Conservation (phyloP, 495 filamentous ascomycete genomes). For the Elaphomyces granulatus region DNA sequence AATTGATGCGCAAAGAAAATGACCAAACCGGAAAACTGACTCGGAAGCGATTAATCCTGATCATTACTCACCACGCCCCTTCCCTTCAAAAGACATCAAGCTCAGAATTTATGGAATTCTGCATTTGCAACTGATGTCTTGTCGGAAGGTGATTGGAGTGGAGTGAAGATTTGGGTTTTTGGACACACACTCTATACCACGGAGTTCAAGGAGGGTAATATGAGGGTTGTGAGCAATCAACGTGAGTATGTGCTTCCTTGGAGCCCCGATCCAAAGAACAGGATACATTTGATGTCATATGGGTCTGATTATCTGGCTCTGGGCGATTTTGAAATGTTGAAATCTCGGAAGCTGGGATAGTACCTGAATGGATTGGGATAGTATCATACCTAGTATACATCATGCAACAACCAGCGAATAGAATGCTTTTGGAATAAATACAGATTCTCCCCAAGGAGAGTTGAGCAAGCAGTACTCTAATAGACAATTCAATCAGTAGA, state of each 20-base stretch:
- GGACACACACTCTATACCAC: constrained; percentile 40
- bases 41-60: constrained; percentile 22
- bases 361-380: no score
- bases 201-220: constrained; percentile 22
- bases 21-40: constrained; percentile 3
- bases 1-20: constrained; percentile 13
- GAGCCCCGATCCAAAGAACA: constrained; percentile 5
- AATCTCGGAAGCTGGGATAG: no score
- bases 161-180: constrained; percentile 37
- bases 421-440: no score
- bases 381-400: no score
- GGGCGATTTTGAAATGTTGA: no score
- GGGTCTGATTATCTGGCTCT: constrained; percentile 1
- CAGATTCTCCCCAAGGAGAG: no score
- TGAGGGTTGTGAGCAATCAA: constrained; percentile 39
- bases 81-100: constrained; percentile 25
- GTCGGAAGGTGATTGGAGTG: constrained; percentile 2
- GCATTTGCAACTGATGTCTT: constrained; percentile 42
- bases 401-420: no score
- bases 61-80: constrained; percentile 43
- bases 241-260: constrained; percentile 33
- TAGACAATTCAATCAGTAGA: no score
- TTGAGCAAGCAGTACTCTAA: no score
- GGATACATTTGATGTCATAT: constrained; percentile 12
- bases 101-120: constrained; percentile 22